These are phyloP conservation scores for Plasmodium vinckei DNA, from an alignment of 169 alveolate species.

Conservation along the genomic window DNA sequence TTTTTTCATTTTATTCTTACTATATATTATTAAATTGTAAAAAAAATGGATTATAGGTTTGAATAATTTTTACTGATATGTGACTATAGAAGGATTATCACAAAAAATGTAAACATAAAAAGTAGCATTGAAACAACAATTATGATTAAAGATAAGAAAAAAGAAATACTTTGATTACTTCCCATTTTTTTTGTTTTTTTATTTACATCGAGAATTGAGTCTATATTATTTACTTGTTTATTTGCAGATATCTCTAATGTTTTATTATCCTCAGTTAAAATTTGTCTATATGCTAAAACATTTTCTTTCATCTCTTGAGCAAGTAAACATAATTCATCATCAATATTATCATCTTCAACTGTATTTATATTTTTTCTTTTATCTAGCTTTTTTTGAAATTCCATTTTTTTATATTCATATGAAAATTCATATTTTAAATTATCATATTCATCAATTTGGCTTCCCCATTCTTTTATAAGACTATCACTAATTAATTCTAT, in stretches of 20 bases:
- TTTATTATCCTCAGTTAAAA: constrained; percentile 25
- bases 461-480: constrained; percentile 69
- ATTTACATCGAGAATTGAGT: constrained; percentile 37
- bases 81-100: constrained; percentile 15
- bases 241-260: constrained; percentile 37
- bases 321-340: constrained; percentile 69
- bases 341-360: constrained; percentile 25
- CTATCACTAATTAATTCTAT: constrained; percentile 21
- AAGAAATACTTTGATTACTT: constrained; percentile 32
- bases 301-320: constrained; percentile 77
- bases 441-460: constrained; percentile 61
- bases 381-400: constrained; percentile 20
- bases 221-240: constrained; percentile 24
- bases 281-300: constrained; percentile 52
- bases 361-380: constrained; percentile 21
- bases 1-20: no score
- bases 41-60: no score
- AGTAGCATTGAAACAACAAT: constrained; percentile 35
- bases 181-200: constrained; percentile 41
- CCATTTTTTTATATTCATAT: constrained; percentile 48
- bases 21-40: no score
- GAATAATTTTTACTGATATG: no score
- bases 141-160: constrained; percentile 48
- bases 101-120: constrained; percentile 58
- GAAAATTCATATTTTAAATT: constrained; percentile 45